Percentiles rank a stretch among this genome's conserved stretches.
Conservation (phyloP, 257 asterid genomes). For the Fraxinus cuspidata region DNA sequence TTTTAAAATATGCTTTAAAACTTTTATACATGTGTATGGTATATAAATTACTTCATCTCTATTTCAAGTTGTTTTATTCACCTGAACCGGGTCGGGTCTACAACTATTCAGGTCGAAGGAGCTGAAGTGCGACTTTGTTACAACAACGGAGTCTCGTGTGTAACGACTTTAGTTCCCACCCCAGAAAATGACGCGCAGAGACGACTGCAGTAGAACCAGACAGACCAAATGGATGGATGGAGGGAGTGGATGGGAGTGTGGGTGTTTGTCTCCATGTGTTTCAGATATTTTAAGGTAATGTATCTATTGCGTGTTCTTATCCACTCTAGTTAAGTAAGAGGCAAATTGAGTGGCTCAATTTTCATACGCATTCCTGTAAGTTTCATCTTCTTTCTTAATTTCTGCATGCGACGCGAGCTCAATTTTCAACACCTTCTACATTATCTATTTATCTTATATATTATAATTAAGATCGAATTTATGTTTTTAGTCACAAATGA, state of each 20-base stretch:
- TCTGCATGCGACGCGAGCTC: not conserved
- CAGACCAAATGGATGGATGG: not conserved
- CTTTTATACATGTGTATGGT: too few relatives aligned
- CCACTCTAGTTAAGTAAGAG: not conserved
- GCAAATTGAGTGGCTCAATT: not conserved
- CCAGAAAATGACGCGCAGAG: not conserved
- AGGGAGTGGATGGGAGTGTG: not conserved
- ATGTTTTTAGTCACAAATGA: not conserved
- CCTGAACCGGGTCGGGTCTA: too few relatives aligned
- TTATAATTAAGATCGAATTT: not conserved
- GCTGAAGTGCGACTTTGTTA: not conserved
- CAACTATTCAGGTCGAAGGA: not conserved
- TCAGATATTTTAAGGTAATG: conserved; percentile 33
- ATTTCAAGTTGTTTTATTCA: too few relatives aligned
- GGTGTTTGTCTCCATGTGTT: conserved; percentile 26
- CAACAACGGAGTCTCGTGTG: not conserved
- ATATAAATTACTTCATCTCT: too few relatives aligned
- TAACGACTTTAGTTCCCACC: not conserved
- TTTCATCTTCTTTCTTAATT: not conserved
- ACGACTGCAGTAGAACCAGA: not conserved
- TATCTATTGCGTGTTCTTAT: conserved; percentile 10
- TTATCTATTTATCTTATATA: not conserved
- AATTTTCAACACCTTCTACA: not conserved
- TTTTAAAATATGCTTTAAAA: too few relatives aligned
- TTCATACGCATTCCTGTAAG: conserved; percentile 34